Conservation (phyloP, 2,329 filamentous ascomycete species). For the Mycosphaerella sp. region DNA sequence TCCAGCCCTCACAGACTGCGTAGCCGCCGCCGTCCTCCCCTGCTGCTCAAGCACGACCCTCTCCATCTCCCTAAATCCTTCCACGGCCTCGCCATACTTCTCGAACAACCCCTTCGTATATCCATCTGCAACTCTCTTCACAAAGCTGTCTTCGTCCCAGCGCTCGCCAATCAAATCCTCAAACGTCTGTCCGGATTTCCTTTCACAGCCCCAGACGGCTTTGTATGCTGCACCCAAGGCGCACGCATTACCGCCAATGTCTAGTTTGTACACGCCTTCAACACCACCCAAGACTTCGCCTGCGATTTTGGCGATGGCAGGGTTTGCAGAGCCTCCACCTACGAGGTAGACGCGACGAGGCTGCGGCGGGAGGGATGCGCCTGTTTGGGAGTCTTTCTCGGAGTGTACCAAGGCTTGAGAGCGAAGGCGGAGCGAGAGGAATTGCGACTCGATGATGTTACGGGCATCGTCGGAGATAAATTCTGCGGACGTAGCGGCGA, state of each 20-base stretch:
- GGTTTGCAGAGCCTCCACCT: slow-evolving; percentile 83
- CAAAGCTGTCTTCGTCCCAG: slow-evolving; percentile 80
- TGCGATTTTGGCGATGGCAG: slow-evolving; percentile 76
- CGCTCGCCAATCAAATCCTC: slow-evolving; percentile 77
- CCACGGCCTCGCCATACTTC: slow-evolving; percentile 68
- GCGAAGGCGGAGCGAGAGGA: slow-evolving; percentile 82
- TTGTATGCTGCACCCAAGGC: slow-evolving; percentile 93
- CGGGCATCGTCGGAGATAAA: slow-evolving; percentile 64
- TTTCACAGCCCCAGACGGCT: slow-evolving; percentile 84
- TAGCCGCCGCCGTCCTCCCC: neutral
- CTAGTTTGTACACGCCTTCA: slow-evolving; percentile 87
- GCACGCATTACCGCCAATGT: slow-evolving; percentile 93
- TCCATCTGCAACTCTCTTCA: slow-evolving; percentile 75
- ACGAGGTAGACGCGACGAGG: slow-evolving; percentile 89
- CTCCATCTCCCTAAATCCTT: slow-evolving; percentile 74
- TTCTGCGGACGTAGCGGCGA: slow-evolving; percentile 38
- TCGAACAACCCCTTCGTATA: slow-evolving; percentile 71
- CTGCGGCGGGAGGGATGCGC: slow-evolving; percentile 63
- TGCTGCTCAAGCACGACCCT: slow-evolving; percentile 48
- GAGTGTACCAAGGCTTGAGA: slow-evolving; percentile 64
- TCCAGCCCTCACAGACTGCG: neutral
- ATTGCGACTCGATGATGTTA: slow-evolving; percentile 88
- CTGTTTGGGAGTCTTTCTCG: slow-evolving; percentile 39
- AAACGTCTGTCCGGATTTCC: slow-evolving; percentile 57
- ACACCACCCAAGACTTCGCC: slow-evolving; percentile 82